Evolutionary conservation across 1,284 basidiomycete species (phyloP).

Genomic region (Meripilus lineatus): DNA sequence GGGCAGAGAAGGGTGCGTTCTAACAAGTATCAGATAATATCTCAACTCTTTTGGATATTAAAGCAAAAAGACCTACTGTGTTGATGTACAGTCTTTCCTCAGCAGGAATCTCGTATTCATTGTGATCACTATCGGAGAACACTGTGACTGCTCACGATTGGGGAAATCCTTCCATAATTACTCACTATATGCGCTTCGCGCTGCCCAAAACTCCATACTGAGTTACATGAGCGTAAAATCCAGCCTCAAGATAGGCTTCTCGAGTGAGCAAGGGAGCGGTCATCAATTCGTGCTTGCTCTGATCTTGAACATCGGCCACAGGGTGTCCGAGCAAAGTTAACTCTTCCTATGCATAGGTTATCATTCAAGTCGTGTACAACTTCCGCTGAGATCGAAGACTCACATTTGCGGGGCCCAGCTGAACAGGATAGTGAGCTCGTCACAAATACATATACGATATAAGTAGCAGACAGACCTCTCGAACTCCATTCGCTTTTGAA

Average conservation of each 20-base stretch:
- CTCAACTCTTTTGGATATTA: neutral
- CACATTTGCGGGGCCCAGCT: too few relatives aligned
- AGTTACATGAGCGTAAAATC: conserved; percentile 25
- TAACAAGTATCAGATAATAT: conserved; percentile 8
- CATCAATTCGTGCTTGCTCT: conserved; percentile 34
- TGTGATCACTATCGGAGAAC: conserved; percentile 26
- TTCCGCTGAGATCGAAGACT: too few relatives aligned
- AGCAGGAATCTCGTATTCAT: conserved; percentile 22
- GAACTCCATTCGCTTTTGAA: too few relatives aligned
- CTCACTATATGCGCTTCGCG: conserved; percentile 41
- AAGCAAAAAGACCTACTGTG: conserved; percentile 36
- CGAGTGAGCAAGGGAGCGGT: conserved; percentile 55
- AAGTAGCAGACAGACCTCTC: too few relatives aligned
- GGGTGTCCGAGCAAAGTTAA: conserved; percentile 36
- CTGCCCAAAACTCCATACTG: conserved; percentile 60
- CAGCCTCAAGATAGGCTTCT: conserved; percentile 39
- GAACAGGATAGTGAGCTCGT: too few relatives aligned
- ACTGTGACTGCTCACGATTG: too few relatives aligned
- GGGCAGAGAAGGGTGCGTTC: conserved; percentile 33
- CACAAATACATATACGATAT: too few relatives aligned
- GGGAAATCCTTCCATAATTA: too few relatives aligned
- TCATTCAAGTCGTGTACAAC: too few relatives aligned
- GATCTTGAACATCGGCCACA: conserved; percentile 14
- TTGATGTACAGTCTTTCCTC: conserved; percentile 57
- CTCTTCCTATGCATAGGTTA: conserved; percentile 36